Conservation (phyloP, 768 basidiomycete species). For the Kwoniella dendrophila region DNA sequence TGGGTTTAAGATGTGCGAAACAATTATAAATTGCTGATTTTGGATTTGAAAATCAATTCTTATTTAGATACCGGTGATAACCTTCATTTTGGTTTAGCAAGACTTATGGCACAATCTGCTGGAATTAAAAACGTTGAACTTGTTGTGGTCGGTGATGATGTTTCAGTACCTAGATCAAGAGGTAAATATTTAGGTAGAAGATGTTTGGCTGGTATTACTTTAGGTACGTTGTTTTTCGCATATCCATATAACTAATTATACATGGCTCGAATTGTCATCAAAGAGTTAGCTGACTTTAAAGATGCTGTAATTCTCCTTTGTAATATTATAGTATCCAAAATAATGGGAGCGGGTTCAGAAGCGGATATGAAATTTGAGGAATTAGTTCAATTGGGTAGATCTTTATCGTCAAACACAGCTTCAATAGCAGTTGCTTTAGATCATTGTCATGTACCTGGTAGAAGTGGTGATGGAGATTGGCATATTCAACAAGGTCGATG, state of each 20-base stretch:
- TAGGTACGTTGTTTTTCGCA: constrained; percentile 30
- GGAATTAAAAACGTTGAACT: constrained; percentile 70
- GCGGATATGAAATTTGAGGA: constrained; percentile 69
- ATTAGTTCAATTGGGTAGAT: constrained; percentile 69
- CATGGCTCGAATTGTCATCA: not conserved
- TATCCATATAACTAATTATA: not conserved
- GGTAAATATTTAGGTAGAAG: constrained; percentile 83
- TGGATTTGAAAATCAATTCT: too few relatives aligned
- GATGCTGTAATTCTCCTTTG: not conserved
- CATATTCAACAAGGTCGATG: constrained; percentile 66
- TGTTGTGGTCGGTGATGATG: constrained; percentile 85
- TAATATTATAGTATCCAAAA: constrained; percentile 73
- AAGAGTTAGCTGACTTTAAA: not conserved
- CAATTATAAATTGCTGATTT: too few relatives aligned
- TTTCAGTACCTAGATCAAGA: constrained; percentile 77
- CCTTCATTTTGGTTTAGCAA: constrained; percentile 86
- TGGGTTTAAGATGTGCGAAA: too few relatives aligned
- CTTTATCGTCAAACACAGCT: constrained; percentile 67
- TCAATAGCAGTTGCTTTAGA: constrained; percentile 86
- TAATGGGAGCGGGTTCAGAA: constrained; percentile 78
- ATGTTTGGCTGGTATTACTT: constrained; percentile 50
- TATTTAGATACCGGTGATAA: constrained; percentile 66
- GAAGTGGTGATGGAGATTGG: constrained; percentile 67
- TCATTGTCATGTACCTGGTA: constrained; percentile 83
- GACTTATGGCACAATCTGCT: constrained; percentile 73